Percentiles rank a stretch among this genome's conserved stretches.
These are phyloP conservation scores for Termitomyces sp. DNA, from an alignment of 768 basidiomycete species.

Conservation along the genomic window DNA sequence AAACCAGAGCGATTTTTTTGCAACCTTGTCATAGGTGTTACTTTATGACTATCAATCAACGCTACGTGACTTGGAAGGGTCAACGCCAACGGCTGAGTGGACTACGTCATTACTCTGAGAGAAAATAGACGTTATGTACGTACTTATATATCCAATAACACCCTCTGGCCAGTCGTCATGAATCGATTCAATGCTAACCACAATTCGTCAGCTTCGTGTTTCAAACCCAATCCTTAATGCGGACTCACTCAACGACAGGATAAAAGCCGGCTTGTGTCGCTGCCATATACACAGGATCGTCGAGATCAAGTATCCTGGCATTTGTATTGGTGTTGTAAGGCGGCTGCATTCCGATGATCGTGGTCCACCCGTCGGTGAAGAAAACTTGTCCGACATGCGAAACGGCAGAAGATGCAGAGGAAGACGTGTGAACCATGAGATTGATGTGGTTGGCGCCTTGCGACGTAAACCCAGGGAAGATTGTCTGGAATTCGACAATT, in stretches of 20 bases:
- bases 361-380: slow-evolving; percentile 31
- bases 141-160: slow-evolving; percentile 26
- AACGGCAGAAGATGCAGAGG: slow-evolving; percentile 19
- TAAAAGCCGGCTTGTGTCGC: slow-evolving; percentile 20
- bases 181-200: slow-evolving; percentile 18
- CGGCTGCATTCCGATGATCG: slow-evolving; percentile 19
- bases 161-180: slow-evolving; percentile 27
- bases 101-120: neutral
- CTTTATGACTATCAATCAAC: neutral
- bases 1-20: neutral
- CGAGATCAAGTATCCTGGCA: slow-evolving; percentile 20
- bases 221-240: neutral
- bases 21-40: neutral
- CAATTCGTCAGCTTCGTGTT: neutral
- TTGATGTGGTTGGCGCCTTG: slow-evolving; percentile 31
- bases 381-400: slow-evolving; percentile 32
- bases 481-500: slow-evolving; percentile 32
- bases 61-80: slow-evolving; percentile 16
- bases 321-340: slow-evolving; percentile 27
- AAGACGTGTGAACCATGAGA: slow-evolving; percentile 24
- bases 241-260: slow-evolving; percentile 21
- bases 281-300: slow-evolving; percentile 22
- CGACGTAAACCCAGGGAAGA: slow-evolving; percentile 30
- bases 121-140: neutral
- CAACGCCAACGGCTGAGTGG: slow-evolving; percentile 23